Evolutionary conservation across 2,329 filamentous ascomycete species (phyloP), one percentile per base, ranked within the genome.

Genomic region (Claviceps quebecensis): DNA sequence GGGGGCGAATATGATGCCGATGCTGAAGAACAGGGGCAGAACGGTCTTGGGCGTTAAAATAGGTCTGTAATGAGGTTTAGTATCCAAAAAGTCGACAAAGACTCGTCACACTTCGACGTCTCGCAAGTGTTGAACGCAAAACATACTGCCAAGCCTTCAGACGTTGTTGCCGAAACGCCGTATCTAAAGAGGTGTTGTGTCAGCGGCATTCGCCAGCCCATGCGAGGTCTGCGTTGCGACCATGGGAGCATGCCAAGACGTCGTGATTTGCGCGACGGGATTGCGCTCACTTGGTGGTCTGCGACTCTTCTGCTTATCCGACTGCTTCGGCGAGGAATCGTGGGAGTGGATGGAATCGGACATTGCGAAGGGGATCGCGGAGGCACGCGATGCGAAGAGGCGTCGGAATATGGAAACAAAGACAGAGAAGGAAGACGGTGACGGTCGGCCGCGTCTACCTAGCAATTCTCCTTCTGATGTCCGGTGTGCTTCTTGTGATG

Each of bases 71-170:
- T 37, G 14, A 36, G n/a, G 4, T 34, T 45, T 8, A 45, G 44
- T 45, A 45, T 47, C 45, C 34, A 55, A 51, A 67, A 75, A 62
- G 75, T 17, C 14, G 72, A 59, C 11, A 50, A 56, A 22, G 55
- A 34, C 47, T 29, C 41, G 47, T n/a, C n/a, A 45, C 2, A 41
- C 5, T n/a, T 41, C 9, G 47, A 43, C 38, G 26, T 19, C 17
- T 34, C 13, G 29, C 5, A 13, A 4, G n/a, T 29, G 26, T 4
- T n/a, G 16, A 14, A 14, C 38, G 29, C 17, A 46, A 45, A 45
- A 79, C 88, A 70, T 75, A 94, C 85, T 98, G 93, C 93, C 93
- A 98, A 73, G 93, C 93, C 72, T 97, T 96, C 68, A 98, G 72
- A 65, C 93, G 83, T 70, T 98, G 93, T 67, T 98, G 93, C 61